Base-by-base conservation (phyloP, 441 rosid species). In the Brassica hybrid region DNA sequence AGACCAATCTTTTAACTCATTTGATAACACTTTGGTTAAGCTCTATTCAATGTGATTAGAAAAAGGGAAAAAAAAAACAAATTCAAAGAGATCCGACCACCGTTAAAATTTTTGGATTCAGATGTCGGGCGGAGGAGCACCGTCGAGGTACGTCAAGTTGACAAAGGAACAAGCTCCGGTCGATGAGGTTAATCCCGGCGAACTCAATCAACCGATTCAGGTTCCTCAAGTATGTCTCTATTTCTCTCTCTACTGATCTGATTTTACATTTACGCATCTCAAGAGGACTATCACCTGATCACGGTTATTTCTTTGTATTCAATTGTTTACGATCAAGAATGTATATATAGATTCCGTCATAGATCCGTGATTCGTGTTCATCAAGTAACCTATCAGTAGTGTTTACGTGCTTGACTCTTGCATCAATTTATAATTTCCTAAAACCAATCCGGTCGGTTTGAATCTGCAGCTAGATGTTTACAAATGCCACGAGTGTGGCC, bases 401-500 rank as follows among this genome's bases (percentile, higher is more conserved):
- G 56, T 17, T 17, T 3, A 16, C 23, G 25, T 64, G 68, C 9
- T 16, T 38, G 30, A 17, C 59, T 54, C 59, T 54, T 54, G 3
- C 59, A 50, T 50, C 19, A 14, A 14, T 14, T 50, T 16, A 54
- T 16, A 54, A 50, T 14, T 50, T 16, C 18, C 3, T 54, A 7
- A 54, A 54, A 54, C 5, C 21, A 54, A 54, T 50, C 57, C 57
- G 19, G 57, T 50, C 57, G 18, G 8, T 50, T 50, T 50, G 57
- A 50, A 50, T 76, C 58, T 34, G 78, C 85, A 95, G 99, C 83
- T 94, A 88, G 56, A 34, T 61, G 90, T 84, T 70, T 84, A 71
- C 30, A 90, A 85, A 80, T 90, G 94, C 79, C 78, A 85, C n/a
- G 95, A 90, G 76, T 90, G 95, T 80, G 92, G 92, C 27, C 95